These are phyloP conservation scores for Terana coerulea DNA, from an alignment of 768 basidiomycete species.

Conservation along the genomic window DNA sequence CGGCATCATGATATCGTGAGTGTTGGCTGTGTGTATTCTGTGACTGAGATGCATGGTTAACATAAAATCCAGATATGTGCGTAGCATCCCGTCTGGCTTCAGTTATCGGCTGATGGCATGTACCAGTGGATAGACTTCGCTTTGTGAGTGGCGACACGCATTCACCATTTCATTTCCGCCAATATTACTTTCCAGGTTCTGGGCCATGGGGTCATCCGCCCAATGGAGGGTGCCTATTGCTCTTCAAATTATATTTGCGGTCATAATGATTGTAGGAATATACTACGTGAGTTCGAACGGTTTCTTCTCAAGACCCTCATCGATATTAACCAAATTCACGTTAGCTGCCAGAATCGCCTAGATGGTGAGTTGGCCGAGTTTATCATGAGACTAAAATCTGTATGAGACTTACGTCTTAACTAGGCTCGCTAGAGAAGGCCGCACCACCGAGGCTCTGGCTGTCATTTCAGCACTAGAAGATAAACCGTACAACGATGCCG, in stretches of 20 bases:
- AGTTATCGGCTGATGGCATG: constrained; percentile 9
- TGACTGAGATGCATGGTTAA: no score
- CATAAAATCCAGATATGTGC: no score
- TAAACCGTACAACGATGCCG: constrained; percentile 41
- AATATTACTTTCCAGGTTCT: no score
- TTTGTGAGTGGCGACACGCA: constrained; percentile 40
- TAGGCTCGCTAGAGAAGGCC: constrained; percentile 55
- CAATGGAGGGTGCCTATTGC: constrained; percentile 66
- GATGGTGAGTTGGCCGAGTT: no score
- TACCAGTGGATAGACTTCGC: constrained; percentile 64
- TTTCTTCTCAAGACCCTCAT: background rate
- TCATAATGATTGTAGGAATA: constrained; percentile 49
- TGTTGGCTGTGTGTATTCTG: no score
- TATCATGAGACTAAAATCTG: no score
- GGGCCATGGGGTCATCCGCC: constrained; percentile 44
- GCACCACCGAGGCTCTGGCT: constrained; percentile 51
- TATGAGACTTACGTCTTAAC: background rate
- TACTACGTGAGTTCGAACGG: constrained; percentile 38
- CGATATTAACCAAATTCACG: background rate
- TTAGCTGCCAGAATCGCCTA: constrained; percentile 60
- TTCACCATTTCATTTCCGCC: background rate
- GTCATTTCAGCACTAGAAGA: constrained; percentile 62
- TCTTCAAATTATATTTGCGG: constrained; percentile 51
- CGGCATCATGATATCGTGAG: constrained; percentile 61
- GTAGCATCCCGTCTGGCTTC: background rate